Evolutionary conservation across 257 asterid species (phyloP).

Genomic region (Salvia rosmarinus): DNA sequence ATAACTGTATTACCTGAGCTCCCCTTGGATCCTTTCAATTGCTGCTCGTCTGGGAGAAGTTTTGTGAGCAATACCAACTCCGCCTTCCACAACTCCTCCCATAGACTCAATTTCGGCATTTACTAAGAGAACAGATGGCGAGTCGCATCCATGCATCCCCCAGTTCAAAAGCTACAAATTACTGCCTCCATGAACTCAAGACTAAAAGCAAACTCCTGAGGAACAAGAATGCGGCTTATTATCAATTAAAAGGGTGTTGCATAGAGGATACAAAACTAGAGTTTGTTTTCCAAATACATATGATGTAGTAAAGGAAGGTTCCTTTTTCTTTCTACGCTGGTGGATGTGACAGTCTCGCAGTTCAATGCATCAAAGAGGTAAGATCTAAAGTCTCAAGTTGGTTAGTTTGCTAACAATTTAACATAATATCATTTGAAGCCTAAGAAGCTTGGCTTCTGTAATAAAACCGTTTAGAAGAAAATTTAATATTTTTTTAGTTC

Average conservation of each 20-base stretch:
- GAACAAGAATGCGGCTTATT: slow-evolving; percentile 25
- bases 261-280: slow-evolving; percentile 24
- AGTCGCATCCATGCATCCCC: slow-evolving; percentile 73
- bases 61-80: slow-evolving; percentile 68
- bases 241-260: slow-evolving; percentile 7
- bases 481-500: slow-evolving; percentile 9
- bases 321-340: neutral
- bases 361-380: slow-evolving; percentile 7
- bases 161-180: slow-evolving; percentile 51
- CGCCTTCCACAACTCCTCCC: slow-evolving; percentile 94
- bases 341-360: neutral
- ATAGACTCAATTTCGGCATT: slow-evolving; percentile 89
- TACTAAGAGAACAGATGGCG: slow-evolving; percentile 67
- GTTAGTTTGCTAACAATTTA: slow-evolving; percentile 22
- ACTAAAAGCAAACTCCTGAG: slow-evolving; percentile 42
- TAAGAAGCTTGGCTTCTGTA: slow-evolving; percentile 21
- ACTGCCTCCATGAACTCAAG: slow-evolving; percentile 50
- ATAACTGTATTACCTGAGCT: slow-evolving; percentile 71
- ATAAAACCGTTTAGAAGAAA: slow-evolving; percentile 7
- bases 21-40: slow-evolving; percentile 78
- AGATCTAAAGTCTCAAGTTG: neutral
- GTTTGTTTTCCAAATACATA: neutral
- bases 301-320: neutral
- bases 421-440: slow-evolving; percentile 19
- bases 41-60: slow-evolving; percentile 78